phyloP scores from a whole-genome alignment of 495 filamentous ascomycete genomes.

The Hyphodiscus hymeniophilus region DNA sequence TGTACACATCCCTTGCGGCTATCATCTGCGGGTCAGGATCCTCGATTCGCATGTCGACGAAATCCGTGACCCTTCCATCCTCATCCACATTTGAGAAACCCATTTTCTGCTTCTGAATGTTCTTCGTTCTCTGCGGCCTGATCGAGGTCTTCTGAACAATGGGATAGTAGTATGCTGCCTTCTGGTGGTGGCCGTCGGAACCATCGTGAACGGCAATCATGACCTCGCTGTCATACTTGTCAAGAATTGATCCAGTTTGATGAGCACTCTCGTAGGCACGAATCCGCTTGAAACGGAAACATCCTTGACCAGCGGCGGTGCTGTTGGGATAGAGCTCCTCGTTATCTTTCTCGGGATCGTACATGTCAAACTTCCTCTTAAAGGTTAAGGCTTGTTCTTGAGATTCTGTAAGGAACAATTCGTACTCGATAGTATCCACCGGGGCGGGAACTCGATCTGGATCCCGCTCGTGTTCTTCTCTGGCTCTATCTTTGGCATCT shows the following conservation, averaged over 20 bases:
- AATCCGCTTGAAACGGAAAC: constrained; percentile 67
- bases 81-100: constrained; percentile 3
- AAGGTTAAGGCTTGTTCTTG: constrained; percentile 49
- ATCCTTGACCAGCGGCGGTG: constrained; percentile 33
- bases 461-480: constrained; percentile 53
- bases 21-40: constrained; percentile 13
- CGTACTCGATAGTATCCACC: constrained; percentile 63
- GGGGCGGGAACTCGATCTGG: constrained; percentile 52
- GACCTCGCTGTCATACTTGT: constrained; percentile 50
- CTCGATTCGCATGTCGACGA: constrained; percentile 18
- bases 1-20: constrained; percentile 13
- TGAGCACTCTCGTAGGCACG: constrained; percentile 77
- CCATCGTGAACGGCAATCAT: constrained; percentile 41
- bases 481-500: constrained; percentile 38
- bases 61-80: constrained; percentile 13
- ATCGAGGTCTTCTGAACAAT: constrained; percentile 59
- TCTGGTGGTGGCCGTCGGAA: constrained; percentile 40
- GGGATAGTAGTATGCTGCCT: constrained; percentile 85
- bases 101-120: constrained; percentile 30
- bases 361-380: constrained; percentile 62
- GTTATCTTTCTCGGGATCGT: constrained; percentile 60
- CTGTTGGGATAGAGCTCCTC: constrained; percentile 56
- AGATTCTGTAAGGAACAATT: constrained; percentile 66
- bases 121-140: constrained; percentile 46
- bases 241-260: constrained; percentile 59